phyloP scores from a whole-genome alignment of 176 grass and related monocot genomes.

The Hsuehochloa calcarea region DNA sequence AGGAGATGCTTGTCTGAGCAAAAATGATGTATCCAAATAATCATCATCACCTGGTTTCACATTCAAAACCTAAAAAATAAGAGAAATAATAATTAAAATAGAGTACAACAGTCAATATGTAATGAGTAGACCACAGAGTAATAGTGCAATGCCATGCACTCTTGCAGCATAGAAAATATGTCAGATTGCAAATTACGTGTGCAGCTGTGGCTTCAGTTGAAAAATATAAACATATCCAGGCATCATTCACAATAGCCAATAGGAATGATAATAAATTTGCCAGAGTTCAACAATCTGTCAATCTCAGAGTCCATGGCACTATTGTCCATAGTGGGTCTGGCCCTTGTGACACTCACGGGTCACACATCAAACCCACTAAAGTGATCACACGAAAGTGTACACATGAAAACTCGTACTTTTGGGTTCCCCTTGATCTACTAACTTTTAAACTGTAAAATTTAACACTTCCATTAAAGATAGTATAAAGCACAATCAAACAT shows the following conservation, averaged over 20 bases:
- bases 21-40: constrained; percentile 86
- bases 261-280: background rate
- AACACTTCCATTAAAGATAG: background rate
- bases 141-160: background rate
- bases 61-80: constrained; percentile 67
- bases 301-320: background rate
- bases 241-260: background rate
- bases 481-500: constrained; percentile 1
- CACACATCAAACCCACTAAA: background rate
- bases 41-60: constrained; percentile 85
- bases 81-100: background rate
- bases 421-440: background rate
- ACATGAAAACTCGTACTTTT: background rate
- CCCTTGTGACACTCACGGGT: background rate
- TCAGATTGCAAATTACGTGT: background rate
- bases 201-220: background rate
- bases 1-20: constrained; percentile 94
- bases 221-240: background rate
- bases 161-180: background rate
- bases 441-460: background rate
- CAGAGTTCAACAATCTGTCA: background rate
- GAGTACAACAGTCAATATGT: background rate
- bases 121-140: background rate
- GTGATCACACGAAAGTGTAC: background rate
- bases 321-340: background rate